These are phyloP conservation scores for Phytophthora quininea DNA, from an alignment of 352 stramenopile species.

Conservation along the genomic window DNA sequence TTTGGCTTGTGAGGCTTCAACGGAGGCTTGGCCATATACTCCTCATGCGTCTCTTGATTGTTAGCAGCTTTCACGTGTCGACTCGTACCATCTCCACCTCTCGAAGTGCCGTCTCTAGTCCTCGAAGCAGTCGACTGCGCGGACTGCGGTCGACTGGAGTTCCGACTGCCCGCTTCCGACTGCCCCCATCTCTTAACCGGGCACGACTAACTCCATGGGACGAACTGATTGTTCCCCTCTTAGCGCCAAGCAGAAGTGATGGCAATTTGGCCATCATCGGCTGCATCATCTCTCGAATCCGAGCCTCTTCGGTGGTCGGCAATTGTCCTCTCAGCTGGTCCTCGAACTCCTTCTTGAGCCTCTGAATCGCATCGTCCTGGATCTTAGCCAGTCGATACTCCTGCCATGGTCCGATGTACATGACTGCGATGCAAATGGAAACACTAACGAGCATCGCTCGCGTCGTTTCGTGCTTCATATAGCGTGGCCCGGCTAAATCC, in stretches of 20 bases:
- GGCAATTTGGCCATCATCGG: constrained; percentile 74
- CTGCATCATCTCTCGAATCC: constrained; percentile 83
- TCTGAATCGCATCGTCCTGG: constrained; percentile 78
- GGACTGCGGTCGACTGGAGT: constrained; percentile 33
- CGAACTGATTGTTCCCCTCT: constrained; percentile 23
- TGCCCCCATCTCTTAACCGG: constrained; percentile 1
- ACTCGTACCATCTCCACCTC: constrained; percentile 6
- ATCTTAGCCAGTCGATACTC: constrained; percentile 87
- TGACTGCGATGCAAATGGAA: constrained; percentile 30
- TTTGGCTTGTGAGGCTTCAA: constrained; percentile 19
- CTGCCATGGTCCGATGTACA: constrained; percentile 89
- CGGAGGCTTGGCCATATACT: background rate
- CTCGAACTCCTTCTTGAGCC: constrained; percentile 69
- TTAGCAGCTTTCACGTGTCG: constrained; percentile 20
- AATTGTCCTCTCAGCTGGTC: constrained; percentile 61
- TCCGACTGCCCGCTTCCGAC: constrained; percentile 21
- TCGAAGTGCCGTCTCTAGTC: constrained; percentile 1
- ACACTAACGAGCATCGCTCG: background rate
- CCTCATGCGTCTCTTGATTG: constrained; percentile 56
- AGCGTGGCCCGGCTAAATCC: constrained; percentile 2
- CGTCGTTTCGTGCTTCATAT: constrained; percentile 36
- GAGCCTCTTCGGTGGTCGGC: constrained; percentile 47
- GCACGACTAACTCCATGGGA: constrained; percentile 8
- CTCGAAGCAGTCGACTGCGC: constrained; percentile 20
- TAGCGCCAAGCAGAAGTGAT: constrained; percentile 63